Conservation (phyloP, 805 yeast species). For the Yarrowia sp. region DNA sequence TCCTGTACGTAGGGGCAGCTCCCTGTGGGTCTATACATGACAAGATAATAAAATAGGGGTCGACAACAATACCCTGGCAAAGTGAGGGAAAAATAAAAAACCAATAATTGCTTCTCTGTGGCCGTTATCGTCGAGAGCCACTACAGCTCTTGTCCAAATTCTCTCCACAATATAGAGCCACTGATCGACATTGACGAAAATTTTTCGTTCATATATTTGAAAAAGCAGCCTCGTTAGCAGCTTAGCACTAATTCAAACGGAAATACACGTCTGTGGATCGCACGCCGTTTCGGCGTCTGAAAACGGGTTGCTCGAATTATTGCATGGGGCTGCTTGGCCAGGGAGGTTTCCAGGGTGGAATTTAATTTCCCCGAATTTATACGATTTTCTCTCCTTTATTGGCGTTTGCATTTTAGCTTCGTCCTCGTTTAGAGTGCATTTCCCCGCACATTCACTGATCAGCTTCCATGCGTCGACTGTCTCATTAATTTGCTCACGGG, state of each 20-base stretch:
- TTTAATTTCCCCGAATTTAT: not conserved
- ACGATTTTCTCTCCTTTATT: not conserved
- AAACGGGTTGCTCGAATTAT: no score
- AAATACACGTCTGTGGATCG: not conserved
- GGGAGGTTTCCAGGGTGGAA: not conserved
- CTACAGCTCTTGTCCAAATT: no score
- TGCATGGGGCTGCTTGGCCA: not conserved
- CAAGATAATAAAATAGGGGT: not conserved
- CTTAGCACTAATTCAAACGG: not conserved
- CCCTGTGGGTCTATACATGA: not conserved
- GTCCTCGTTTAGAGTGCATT: constrained; percentile 9
- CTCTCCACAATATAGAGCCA: not conserved
- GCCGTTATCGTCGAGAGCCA: no score
- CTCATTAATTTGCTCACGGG: constrained; percentile 4
- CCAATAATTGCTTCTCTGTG: no score
- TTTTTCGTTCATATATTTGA: not conserved
- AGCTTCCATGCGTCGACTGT: constrained; percentile 32
- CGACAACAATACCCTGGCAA: not conserved
- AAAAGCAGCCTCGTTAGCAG: constrained; percentile 5
- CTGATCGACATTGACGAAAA: constrained; percentile 26
- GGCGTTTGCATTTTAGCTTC: not conserved
- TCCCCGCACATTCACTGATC: constrained; percentile 35
- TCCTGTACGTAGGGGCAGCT: no score
- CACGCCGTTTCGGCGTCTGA: no score
- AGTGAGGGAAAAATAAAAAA: not conserved